Conservation (phyloP, 176 grass and related monocot species). For the Oryza australiensis region DNA sequence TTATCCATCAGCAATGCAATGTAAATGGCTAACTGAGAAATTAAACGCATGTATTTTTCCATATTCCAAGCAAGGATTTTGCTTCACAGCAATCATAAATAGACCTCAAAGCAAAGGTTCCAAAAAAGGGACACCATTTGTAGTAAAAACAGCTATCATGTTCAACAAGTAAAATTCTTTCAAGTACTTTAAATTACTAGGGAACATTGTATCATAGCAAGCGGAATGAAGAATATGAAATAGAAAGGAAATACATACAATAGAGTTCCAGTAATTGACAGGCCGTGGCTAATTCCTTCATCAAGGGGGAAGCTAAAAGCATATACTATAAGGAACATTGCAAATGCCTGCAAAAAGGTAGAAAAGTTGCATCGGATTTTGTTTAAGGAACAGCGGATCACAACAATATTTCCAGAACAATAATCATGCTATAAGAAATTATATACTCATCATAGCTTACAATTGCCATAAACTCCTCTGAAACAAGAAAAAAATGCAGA, state of each 20-base stretch:
- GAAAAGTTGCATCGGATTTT: background rate
- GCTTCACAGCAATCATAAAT: background rate
- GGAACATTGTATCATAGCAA: background rate
- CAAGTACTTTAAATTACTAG: background rate
- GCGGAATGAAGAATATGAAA: slow-evolving; percentile 28
- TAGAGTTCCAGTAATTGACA: slow-evolving; percentile 84
- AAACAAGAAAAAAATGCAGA: slow-evolving; percentile 5
- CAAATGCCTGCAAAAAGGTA: slow-evolving; percentile 65
- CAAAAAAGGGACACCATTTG: background rate
- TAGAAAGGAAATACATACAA: slow-evolving; percentile 57
- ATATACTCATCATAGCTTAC: background rate
- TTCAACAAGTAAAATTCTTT: slow-evolving; percentile 16
- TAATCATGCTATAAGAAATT: background rate
- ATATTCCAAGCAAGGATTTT: background rate
- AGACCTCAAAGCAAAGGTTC: background rate
- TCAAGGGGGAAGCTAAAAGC: slow-evolving; percentile 70
- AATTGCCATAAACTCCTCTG: background rate
- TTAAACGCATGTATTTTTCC: background rate
- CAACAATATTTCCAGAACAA: background rate
- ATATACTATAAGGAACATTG: slow-evolving; percentile 94
- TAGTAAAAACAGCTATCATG: background rate
- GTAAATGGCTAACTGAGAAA: background rate
- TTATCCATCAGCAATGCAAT: background rate
- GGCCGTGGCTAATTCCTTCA: slow-evolving; percentile 64
- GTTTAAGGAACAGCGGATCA: slow-evolving; percentile 17